These are phyloP conservation scores for Chytriomyces sp. DNA, from an alignment of 192 early-diverging fungal genomes.

Conservation along the genomic window DNA sequence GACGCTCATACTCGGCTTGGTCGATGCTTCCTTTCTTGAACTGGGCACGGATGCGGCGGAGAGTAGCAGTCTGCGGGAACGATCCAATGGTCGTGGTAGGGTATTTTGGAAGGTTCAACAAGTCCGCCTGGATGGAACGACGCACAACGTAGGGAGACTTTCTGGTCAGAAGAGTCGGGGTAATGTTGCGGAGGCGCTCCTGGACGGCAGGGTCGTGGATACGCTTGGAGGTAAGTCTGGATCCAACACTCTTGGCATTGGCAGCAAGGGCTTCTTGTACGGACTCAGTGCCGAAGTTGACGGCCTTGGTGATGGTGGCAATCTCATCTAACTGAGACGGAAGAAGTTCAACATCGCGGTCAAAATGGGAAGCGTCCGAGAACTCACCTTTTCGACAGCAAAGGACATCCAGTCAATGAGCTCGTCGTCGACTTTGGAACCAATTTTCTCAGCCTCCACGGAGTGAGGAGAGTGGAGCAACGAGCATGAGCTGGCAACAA, in stretches of 20 bases:
- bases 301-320: slow-evolving; percentile 64
- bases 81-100: slow-evolving; percentile 98
- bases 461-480: slow-evolving; percentile 92
- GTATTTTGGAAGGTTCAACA: slow-evolving; percentile 85
- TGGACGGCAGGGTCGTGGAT: slow-evolving; percentile 84
- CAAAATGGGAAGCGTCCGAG: background rate
- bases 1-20: slow-evolving; percentile 71
- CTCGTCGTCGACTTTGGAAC: slow-evolving; percentile 66
- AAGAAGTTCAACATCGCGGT: background rate
- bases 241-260: slow-evolving; percentile 65
- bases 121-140: slow-evolving; percentile 67
- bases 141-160: slow-evolving; percentile 74
- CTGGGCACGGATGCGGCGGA: slow-evolving; percentile 88
- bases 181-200: slow-evolving; percentile 55
- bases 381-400: slow-evolving; percentile 78
- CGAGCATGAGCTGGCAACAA: slow-evolving; percentile 89
- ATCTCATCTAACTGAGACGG: slow-evolving; percentile 66
- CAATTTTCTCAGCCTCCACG: slow-evolving; percentile 62
- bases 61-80: slow-evolving; percentile 97
- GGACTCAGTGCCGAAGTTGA: slow-evolving; percentile 51
- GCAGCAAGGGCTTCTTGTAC: slow-evolving; percentile 70
- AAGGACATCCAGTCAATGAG: slow-evolving; percentile 92
- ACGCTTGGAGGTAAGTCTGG: slow-evolving; percentile 74
- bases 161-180: slow-evolving; percentile 73
- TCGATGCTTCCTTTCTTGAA: slow-evolving; percentile 80